A percentile compares a stretch with the other conserved stretches of the same genome.
phyloP scores from a whole-genome alignment of 768 basidiomycete genomes.

The Kwoniella dendrophila region DNA sequence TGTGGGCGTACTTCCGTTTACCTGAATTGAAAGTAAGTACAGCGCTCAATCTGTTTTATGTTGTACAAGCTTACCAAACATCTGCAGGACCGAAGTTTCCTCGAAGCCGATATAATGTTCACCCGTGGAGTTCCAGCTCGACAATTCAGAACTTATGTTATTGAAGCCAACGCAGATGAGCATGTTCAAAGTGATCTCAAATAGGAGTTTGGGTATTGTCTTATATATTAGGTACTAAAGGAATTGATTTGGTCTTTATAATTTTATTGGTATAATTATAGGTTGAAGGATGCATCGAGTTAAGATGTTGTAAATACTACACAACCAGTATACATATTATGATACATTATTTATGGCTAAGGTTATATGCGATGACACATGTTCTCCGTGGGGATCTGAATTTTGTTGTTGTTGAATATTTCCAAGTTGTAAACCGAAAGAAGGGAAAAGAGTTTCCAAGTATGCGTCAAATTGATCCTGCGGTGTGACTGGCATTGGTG shows the following conservation, averaged over 20 bases:
- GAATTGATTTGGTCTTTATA: too few species aligned
- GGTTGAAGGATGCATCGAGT: too few species aligned
- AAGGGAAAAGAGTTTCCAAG: slow-evolving; percentile 18
- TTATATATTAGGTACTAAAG: too few species aligned
- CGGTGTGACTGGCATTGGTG: slow-evolving; percentile 15
- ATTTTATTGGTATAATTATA: too few species aligned
- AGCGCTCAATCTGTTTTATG: neutral
- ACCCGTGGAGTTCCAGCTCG: slow-evolving; percentile 44
- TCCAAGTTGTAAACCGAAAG: neutral
- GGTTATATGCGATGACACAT: too few species aligned
- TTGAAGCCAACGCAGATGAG: slow-evolving; percentile 40
- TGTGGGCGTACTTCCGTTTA: slow-evolving; percentile 43
- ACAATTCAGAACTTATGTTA: slow-evolving; percentile 40
- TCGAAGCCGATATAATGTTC: slow-evolving; percentile 54
- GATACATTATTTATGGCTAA: too few species aligned
- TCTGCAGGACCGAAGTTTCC: slow-evolving; percentile 20
- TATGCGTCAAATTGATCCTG: neutral
- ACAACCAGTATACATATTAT: too few species aligned
- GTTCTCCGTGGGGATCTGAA: too few species aligned
- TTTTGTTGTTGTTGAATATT: neutral
- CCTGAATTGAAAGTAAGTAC: slow-evolving; percentile 29
- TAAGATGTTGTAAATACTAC: too few species aligned
- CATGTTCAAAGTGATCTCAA: slow-evolving; percentile 8
- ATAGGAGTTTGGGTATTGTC: neutral
- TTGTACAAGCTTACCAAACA: neutral